Base-by-base conservation (phyloP, 768 basidiomycete genomes). In the Boletus subparvulus region DNA sequence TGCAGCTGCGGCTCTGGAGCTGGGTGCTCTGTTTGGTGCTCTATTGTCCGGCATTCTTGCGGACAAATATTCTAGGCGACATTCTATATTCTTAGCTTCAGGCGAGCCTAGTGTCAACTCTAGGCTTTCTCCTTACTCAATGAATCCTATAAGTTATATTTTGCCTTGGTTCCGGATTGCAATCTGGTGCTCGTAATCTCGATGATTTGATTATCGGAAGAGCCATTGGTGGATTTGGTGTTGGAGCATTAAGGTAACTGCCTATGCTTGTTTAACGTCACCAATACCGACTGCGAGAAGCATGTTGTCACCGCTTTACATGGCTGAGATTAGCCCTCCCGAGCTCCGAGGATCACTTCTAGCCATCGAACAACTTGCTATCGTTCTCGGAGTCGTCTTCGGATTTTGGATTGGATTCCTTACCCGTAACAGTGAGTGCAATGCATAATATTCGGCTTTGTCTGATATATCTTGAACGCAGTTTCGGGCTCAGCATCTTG, bases 401-500 rank as follows among this genome's bases (percentile, higher is more conserved):
- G 90, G 90, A 3, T 93, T 92, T 63, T 92, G 91, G 90, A 80
- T 82, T 5, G 91, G 90, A 0, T 93, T 88, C 65, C 64, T 82
- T 43, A 92, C 90, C 0, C 83, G 90, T 14, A 69, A 79, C 21
- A 64, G 88, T 88, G 63, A 36, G 83, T 72, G 4, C 16, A 11
- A 36, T 39, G 2, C 17, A 33, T n/a, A 16, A 30, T 49, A 43
- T 42, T 14, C 47, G n/a, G 24, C 21, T 24, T 19, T 2, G 28
- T 36, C 47, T 53, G 47, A 53, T 45, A 43, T 30, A 14, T 7
- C 5, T 41, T 44, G 37, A 28, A 40, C 13, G 16, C 54, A 88
- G 84, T 89, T n/a, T 64, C 75, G 0, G 77, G 84, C 2, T 84
- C 87, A 1, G 70, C 76, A 11, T 89, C 89, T 1, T 93, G 90